phyloP scores from a whole-genome alignment of 139 green algal genomes.

The Chlamydomonas incerta region DNA sequence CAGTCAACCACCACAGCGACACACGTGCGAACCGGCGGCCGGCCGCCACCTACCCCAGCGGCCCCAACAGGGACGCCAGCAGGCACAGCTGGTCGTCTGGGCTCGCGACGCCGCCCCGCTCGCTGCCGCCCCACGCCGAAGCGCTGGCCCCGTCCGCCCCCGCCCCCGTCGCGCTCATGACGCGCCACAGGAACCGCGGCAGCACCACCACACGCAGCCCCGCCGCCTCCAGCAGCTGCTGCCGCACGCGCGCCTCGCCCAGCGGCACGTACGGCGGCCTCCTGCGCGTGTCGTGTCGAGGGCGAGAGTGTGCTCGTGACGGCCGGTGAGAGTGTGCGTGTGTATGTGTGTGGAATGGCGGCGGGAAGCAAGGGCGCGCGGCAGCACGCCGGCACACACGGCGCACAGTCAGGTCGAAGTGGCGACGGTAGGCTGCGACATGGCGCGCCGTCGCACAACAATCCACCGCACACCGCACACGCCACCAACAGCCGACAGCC shows the following conservation, averaged over 20 bases:
- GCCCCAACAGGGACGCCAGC: too few species aligned
- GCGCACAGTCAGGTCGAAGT: too few species aligned
- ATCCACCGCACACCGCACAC: too few species aligned
- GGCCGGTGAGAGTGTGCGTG: background rate
- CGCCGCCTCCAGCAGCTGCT: conserved; percentile 26
- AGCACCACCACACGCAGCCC: conserved; percentile 10
- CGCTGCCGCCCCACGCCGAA: too few species aligned
- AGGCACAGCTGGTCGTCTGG: conserved; percentile 18
- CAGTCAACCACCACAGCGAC: too few species aligned
- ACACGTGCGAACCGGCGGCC: too few species aligned
- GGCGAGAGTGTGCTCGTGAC: background rate
- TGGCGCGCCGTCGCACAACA: too few species aligned
- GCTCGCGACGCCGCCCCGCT: background rate
- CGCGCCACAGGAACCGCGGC: conserved; percentile 22
- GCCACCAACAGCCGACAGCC: background rate
- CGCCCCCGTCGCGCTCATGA: background rate
- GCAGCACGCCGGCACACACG: too few species aligned
- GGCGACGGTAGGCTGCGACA: too few species aligned
- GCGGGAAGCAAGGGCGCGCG: background rate
- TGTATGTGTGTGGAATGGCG: background rate
- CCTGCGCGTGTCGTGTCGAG: background rate
- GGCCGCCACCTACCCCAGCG: too few species aligned
- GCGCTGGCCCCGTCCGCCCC: too few species aligned
- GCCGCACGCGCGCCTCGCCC: background rate
- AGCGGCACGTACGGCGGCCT: conserved; percentile 29